Conservation (phyloP, 257 asterid species). For the Jaltomata sinuosa region DNA sequence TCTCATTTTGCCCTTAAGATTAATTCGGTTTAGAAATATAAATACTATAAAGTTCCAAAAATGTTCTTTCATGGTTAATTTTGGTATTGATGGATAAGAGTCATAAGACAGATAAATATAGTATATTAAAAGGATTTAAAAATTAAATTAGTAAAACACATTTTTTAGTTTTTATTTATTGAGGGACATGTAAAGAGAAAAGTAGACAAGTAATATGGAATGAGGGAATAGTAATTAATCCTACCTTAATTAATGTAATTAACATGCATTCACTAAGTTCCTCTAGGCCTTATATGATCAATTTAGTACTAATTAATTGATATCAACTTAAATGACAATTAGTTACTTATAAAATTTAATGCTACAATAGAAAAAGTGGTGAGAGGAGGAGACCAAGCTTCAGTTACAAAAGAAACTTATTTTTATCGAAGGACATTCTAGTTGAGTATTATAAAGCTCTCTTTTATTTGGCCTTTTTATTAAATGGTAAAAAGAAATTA, state of each 20-base stretch:
- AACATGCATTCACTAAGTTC: neutral
- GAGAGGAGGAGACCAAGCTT: neutral
- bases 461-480: neutral
- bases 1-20: too few relatives aligned
- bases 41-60: too few relatives aligned
- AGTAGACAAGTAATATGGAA: too few relatives aligned
- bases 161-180: too few relatives aligned
- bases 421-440: neutral
- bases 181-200: too few relatives aligned
- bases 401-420: conserved; percentile 15
- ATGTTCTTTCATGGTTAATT: too few relatives aligned
- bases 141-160: too few relatives aligned
- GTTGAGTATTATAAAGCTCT: neutral
- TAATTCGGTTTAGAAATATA: too few relatives aligned
- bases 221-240: neutral
- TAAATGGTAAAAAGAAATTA: neutral
- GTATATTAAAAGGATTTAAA: too few relatives aligned
- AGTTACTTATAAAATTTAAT: conserved; percentile 5
- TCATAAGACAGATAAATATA: too few relatives aligned
- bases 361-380: neutral
- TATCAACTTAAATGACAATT: conserved; percentile 8
- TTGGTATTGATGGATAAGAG: too few relatives aligned
- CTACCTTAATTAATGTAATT: neutral
- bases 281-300: neutral
- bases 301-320: conserved; percentile 5